Conservation (phyloP, 2,329 filamentous ascomycete genomes). For the Periconia macrospinosa region DNA sequence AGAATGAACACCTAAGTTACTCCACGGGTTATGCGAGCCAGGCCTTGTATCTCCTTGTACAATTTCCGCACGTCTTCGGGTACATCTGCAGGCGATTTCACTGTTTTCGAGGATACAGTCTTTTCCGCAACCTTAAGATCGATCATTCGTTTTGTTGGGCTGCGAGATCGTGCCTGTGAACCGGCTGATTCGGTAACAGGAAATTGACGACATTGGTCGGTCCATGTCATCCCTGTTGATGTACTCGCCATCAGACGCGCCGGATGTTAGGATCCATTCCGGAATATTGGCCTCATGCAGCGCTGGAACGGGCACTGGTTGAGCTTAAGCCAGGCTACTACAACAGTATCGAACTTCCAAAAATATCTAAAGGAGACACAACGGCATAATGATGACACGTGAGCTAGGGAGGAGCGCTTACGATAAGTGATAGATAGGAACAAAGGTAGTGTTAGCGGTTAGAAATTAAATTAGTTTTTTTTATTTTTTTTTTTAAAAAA, state of each 20-base stretch:
- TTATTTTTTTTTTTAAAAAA: too few relatives aligned
- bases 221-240: neutral
- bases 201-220: slow-evolving; percentile 1
- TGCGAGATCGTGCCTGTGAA: slow-evolving; percentile 4
- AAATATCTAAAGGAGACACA: slow-evolving; percentile 4
- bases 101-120: slow-evolving; percentile 1
- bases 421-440: too few relatives aligned
- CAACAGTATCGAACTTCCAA: slow-evolving; percentile 1
- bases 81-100: slow-evolving; percentile 5
- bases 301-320: neutral
- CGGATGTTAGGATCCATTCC: neutral
- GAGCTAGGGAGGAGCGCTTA: slow-evolving; percentile 1
- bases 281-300: neutral
- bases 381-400: slow-evolving; percentile 4
- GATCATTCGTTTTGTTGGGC: slow-evolving; percentile 3
- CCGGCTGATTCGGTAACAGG: neutral
- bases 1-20: too few relatives aligned
- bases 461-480: too few relatives aligned
- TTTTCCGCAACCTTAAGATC: slow-evolving; percentile 6
- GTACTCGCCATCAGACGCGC: neutral
- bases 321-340: neutral
- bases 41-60: slow-evolving; percentile 3
- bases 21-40: slow-evolving; percentile 1
- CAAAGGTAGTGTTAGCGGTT: too few relatives aligned
- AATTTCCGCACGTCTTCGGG: slow-evolving; percentile 7